These are phyloP conservation scores for Dichotomopilus funicola DNA, from an alignment of 2,329 filamentous ascomycete genomes.

Conservation along the genomic window DNA sequence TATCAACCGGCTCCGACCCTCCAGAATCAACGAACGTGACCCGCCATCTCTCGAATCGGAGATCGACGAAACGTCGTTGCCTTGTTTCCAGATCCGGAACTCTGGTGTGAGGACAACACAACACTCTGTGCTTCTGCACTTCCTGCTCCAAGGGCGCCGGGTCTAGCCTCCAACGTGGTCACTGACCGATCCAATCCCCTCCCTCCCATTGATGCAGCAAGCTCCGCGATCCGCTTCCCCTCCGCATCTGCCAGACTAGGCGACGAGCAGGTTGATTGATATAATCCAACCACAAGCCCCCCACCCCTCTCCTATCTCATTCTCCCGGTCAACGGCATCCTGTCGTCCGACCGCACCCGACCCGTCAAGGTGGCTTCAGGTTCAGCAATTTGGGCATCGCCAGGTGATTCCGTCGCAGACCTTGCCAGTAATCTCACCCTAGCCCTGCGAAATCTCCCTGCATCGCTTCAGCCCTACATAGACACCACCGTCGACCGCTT, in stretches of 20 bases:
- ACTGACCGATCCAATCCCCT: constrained; percentile 17
- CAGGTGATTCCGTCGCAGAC: constrained; percentile 47
- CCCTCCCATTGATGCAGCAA: constrained; percentile 19
- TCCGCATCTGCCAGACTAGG: constrained; percentile 12
- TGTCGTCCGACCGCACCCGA: constrained; percentile 34
- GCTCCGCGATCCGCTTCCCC: constrained; percentile 13
- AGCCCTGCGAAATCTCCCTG: constrained; percentile 33
- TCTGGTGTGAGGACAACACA: constrained; percentile 18
- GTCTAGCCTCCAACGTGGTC: constrained; percentile 13
- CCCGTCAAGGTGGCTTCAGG: constrained; percentile 57
- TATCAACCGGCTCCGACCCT: neutral
- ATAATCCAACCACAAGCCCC: constrained; percentile 12
- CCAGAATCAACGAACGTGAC: constrained; percentile 3
- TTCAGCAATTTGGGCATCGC: constrained; percentile 52
- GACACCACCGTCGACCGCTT: constrained; percentile 46
- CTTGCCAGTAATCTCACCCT: constrained; percentile 50
- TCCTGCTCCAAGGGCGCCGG: constrained; percentile 9
- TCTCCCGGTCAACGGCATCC: constrained; percentile 29
- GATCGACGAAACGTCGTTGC: constrained; percentile 17
- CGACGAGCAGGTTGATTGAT: constrained; percentile 14
- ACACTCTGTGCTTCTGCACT: neutral
- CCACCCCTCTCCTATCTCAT: constrained; percentile 2
- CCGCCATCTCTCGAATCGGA: constrained; percentile 12
- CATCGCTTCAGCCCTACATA: constrained; percentile 46
- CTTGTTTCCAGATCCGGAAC: constrained; percentile 15